Percentiles rank a stretch among this genome's conserved stretches.
Conservation (phyloP, 1,284 basidiomycete species). For the Phenoliferia sp. region DNA sequence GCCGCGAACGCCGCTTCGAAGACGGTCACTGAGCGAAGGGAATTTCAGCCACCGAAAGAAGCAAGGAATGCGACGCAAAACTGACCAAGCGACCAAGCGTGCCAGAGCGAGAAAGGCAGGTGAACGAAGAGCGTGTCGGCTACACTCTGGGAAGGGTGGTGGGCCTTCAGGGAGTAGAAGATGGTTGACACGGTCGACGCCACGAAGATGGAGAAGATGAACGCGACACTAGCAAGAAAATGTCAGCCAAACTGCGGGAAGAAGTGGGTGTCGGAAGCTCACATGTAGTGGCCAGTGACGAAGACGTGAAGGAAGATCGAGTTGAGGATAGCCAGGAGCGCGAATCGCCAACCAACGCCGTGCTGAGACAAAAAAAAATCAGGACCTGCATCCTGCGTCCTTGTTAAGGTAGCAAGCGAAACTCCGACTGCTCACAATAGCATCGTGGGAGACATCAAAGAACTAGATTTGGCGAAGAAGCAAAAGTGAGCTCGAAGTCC, state of each 20-base stretch:
- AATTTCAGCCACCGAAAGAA: no score
- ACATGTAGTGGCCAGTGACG: conserved; percentile 28
- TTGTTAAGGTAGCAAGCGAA: no score
- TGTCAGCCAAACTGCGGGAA: no score
- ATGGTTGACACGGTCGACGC: conserved; percentile 43
- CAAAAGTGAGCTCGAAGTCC: not conserved
- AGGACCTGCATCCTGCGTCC: no score
- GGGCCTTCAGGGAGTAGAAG: conserved; percentile 42
- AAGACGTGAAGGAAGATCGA: conserved; percentile 36
- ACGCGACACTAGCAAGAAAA: no score
- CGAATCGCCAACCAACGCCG: conserved; percentile 45
- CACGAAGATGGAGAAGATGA: conserved; percentile 43
- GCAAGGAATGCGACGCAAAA: conserved; percentile 1
- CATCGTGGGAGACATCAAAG: conserved; percentile 27
- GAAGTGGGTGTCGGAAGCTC: no score
- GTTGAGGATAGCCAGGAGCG: conserved; percentile 40
- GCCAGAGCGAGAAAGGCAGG: conserved; percentile 42
- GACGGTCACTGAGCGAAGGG: no score
- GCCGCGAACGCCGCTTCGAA: conserved; percentile 44
- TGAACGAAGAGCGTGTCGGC: conserved; percentile 41
- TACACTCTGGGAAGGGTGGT: conserved; percentile 36
- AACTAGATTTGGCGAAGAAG: conserved; percentile 31
- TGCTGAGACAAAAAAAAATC: conserved; percentile 22
- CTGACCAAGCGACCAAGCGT: conserved; percentile 26
- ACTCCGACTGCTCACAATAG: conserved; percentile 9